These are phyloP conservation scores for Pelargonium fulgidum DNA, from an alignment of 441 rosid species.

Conservation along the genomic window DNA sequence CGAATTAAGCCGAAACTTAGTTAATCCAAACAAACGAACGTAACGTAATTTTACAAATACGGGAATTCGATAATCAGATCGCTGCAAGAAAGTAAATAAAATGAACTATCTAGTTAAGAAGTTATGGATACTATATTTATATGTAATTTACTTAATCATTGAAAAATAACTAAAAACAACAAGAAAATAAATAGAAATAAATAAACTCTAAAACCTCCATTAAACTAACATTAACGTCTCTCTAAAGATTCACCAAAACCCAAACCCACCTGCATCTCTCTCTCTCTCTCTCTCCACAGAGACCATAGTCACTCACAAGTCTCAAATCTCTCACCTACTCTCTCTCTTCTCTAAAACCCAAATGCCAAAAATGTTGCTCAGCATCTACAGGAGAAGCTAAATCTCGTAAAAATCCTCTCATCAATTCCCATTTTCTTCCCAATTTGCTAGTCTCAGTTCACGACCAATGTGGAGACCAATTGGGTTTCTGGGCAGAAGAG, in stretches of 20 bases:
- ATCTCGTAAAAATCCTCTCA: conserved; percentile 15
- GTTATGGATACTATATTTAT: too few relatives aligned
- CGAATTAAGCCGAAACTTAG: too few relatives aligned
- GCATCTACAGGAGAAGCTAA: conserved; percentile 16
- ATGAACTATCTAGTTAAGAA: too few relatives aligned
- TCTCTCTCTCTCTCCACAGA: conserved; percentile 20
- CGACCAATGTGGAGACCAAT: not conserved
- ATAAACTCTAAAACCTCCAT: not conserved
- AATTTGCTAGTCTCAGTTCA: not conserved
- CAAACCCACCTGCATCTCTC: conserved; percentile 22
- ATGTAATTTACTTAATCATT: too few relatives aligned
- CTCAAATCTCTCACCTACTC: conserved; percentile 28
- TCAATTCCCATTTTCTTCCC: not conserved
- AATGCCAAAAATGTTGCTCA: conserved; percentile 8
- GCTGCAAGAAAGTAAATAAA: too few relatives aligned
- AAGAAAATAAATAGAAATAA: not conserved
- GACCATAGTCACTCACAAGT: conserved; percentile 6
- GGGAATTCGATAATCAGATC: too few relatives aligned
- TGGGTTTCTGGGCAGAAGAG: not conserved
- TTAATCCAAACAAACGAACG: too few relatives aligned
- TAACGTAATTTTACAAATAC: too few relatives aligned
- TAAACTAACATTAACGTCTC: conserved; percentile 17
- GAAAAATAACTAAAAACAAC: too few relatives aligned
- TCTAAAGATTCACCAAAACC: conserved; percentile 31
- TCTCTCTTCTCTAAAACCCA: conserved; percentile 20